Base-by-base conservation (phyloP, 345 rosid genomes). In the Tarenaya hassleriana region DNA sequence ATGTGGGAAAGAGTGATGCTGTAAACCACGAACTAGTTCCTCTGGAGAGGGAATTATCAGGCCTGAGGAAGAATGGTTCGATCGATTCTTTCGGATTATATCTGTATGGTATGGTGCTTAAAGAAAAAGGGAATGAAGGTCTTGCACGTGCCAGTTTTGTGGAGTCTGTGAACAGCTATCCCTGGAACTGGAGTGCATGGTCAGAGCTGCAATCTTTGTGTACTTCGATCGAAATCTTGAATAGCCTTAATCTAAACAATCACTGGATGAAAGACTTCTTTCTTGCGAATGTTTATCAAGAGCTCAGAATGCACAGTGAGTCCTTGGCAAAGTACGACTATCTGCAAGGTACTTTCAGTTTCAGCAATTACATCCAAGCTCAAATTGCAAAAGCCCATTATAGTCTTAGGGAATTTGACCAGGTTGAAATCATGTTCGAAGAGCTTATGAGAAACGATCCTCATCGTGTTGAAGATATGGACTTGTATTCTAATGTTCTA, bases 151-250 rank as follows among this genome's bases (percentile, higher is more conserved):
- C 77, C 16, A 76, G 77, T 65, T 83, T 88, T 5, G 81, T 83
- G 66, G 97, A 92, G 59, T 92, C 97, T 20, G 95, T 92, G 38
- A 92, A 88, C 68, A 72, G 71, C 71, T 92, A 92, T 58, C 97
- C 98, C 18, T 92, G 98, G 98, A 92, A 92, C 61, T 92, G 98
- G 98, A 83, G 65, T 78, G 98, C 98, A 46, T 92, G 98, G 98
- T 81, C 74, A 8, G 95, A 85, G 75, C 78, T 92, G 61, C 95
- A 77, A 69, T 83, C 94, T 10, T 60, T 83, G 47, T 88, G 98
- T 64, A 72, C 85, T 39, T 69, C 89, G 8, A 53, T 80, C 0
- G 94, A 88, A 61, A 77, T 74, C 51, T 66, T 92, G 74, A 83
- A 78, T 53, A 50, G 76, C 65, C 95, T 92, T 43, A 75, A 58